Percentiles rank a stretch among this genome's conserved stretches.
Evolutionary conservation across 2,329 filamentous ascomycete genomes (phyloP).

Genomic region (Aspergillus udagawae): DNA sequence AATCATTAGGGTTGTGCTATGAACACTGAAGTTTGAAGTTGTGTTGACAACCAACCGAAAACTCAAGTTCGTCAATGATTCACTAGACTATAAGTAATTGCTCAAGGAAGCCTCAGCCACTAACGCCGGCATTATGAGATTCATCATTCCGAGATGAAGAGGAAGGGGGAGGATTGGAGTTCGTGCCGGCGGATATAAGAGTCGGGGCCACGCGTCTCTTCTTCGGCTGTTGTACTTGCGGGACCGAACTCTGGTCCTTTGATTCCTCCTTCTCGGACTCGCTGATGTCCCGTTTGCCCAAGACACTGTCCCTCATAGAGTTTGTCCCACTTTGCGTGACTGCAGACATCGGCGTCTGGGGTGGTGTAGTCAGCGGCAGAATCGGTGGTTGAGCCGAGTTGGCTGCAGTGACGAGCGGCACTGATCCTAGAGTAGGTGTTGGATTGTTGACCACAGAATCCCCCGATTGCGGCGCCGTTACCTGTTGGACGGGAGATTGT

Average conservation of each 20-base stretch:
- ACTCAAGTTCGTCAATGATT: background rate
- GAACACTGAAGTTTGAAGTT: background rate
- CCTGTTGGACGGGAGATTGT: constrained; percentile 42
- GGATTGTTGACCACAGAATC: constrained; percentile 66
- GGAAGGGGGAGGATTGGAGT: constrained; percentile 8
- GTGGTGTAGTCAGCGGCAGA: constrained; percentile 80
- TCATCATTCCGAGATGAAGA: constrained; percentile 4
- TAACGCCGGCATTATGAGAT: constrained; percentile 12
- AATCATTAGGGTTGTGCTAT: background rate
- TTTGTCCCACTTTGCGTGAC: constrained; percentile 52
- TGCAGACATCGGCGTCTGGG: constrained; percentile 68
- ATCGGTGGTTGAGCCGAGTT: constrained; percentile 52
- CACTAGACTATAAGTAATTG: background rate
- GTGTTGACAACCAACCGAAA: background rate
- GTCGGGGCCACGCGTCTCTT: constrained; percentile 69
- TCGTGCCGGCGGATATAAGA: constrained; percentile 42
- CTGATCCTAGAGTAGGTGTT: constrained; percentile 69
- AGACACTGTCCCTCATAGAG: constrained; percentile 50
- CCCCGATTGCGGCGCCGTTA: constrained; percentile 34
- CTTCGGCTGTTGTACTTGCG: constrained; percentile 52
- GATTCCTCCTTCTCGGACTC: constrained; percentile 45
- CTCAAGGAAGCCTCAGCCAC: constrained; percentile 7
- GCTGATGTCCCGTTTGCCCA: constrained; percentile 50
- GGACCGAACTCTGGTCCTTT: constrained; percentile 40
- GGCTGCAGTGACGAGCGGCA: constrained; percentile 72